Conservation (phyloP, 2,329 filamentous ascomycete genomes). For the Cytospora chrysosperma region DNA sequence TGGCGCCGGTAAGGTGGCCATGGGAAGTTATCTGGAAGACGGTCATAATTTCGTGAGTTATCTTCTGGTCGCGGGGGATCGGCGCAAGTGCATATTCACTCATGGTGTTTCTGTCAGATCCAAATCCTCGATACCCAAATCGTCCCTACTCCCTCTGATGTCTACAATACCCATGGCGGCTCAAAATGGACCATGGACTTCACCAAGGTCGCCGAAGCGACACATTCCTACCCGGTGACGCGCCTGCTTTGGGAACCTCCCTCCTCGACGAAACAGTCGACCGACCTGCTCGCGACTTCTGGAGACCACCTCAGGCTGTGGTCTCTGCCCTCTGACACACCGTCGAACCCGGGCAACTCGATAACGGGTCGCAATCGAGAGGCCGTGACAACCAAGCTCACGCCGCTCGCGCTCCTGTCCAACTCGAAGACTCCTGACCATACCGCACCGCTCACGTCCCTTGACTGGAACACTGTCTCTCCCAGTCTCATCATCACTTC, state of each 20-base stretch:
- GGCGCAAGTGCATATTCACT: not conserved
- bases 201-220: slow-evolving; percentile 90
- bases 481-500: slow-evolving; percentile 98
- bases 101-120: slow-evolving; percentile 57
- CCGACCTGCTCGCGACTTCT: slow-evolving; percentile 90
- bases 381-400: slow-evolving; percentile 72
- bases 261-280: slow-evolving; percentile 91
- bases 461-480: slow-evolving; percentile 98
- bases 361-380: slow-evolving; percentile 61
- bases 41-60: slow-evolving; percentile 88
- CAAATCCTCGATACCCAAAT: slow-evolving; percentile 94
- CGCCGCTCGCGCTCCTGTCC: slow-evolving; percentile 86
- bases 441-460: slow-evolving; percentile 89
- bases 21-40: slow-evolving; percentile 96
- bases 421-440: slow-evolving; percentile 99
- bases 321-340: slow-evolving; percentile 76
- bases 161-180: slow-evolving; percentile 63
- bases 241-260: slow-evolving; percentile 94
- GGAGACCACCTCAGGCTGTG: slow-evolving; percentile 92
- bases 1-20: slow-evolving; percentile 85
- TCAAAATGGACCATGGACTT: slow-evolving; percentile 82
- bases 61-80: not conserved
- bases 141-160: slow-evolving; percentile 65
- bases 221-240: slow-evolving; percentile 96
- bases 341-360: slow-evolving; percentile 63